Conservation (phyloP, 345 rosid species). For the Acer campestre region DNA sequence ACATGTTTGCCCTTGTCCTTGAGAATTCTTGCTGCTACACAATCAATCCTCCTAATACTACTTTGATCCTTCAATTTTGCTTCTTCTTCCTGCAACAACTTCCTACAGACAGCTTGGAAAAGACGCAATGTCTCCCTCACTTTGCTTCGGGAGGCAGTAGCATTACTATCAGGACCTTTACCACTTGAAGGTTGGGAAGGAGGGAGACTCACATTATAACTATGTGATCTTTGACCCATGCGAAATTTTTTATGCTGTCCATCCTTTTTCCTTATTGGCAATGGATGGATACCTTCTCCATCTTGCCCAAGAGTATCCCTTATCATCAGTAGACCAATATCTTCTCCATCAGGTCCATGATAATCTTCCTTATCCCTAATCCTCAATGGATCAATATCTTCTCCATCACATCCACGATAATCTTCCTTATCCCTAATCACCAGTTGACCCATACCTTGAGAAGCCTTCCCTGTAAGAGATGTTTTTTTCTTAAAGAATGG, state of each 20-base stretch:
- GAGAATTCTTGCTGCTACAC: conserved; percentile 57
- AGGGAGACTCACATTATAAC: conserved; percentile 46
- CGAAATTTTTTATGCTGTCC: conserved; percentile 18
- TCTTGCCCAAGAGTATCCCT: not conserved
- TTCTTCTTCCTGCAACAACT: conserved; percentile 76
- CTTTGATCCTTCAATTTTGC: conserved; percentile 39
- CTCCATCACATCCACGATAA: not conserved
- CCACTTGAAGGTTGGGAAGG: conserved; percentile 41
- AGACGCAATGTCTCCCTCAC: conserved; percentile 82
- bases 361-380: conserved; percentile 1
- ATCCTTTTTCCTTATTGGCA: conserved; percentile 3
- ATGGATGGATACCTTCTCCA: not conserved
- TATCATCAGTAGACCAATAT: conserved; percentile 3
- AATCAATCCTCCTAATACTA: conserved; percentile 53
- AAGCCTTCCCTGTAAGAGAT: conserved; percentile 12
- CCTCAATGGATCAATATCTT: conserved; percentile 2
- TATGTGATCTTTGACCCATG: conserved; percentile 21
- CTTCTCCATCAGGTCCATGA: not conserved
- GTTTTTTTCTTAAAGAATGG: conserved; percentile 19
- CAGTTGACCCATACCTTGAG: conserved; percentile 9
- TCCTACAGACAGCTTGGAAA: conserved; percentile 68
- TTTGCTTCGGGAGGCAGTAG: conserved; percentile 46
- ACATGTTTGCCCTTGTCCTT: conserved; percentile 49
- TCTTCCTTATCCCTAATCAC: not conserved
- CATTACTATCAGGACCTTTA: conserved; percentile 28